Conservation (phyloP, 2,329 filamentous ascomycete genomes). For the Orbilia javanica region DNA sequence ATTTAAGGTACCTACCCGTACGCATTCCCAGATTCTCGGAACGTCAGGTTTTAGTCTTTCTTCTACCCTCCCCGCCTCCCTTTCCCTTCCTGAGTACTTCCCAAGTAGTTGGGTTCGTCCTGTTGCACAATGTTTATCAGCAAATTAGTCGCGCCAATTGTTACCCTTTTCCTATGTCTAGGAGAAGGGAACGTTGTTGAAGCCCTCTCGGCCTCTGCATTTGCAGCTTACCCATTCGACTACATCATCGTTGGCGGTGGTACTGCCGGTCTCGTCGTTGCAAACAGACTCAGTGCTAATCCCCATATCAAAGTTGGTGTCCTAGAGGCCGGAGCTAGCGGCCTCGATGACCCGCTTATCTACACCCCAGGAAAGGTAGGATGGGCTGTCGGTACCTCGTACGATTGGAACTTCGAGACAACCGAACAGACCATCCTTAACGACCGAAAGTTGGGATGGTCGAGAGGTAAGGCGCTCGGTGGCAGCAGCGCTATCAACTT, state of each 20-base stretch:
- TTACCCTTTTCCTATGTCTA: conserved; percentile 40
- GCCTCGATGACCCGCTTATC: conserved; percentile 36
- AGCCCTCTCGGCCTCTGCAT: conserved; percentile 7
- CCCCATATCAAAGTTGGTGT: conserved; percentile 43
- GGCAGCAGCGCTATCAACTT: conserved; percentile 64
- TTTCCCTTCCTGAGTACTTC: conserved; percentile 20
- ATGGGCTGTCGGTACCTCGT: conserved; percentile 31
- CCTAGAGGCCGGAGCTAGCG: conserved; percentile 41
- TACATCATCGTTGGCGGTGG: conserved; percentile 69
- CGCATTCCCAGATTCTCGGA: conserved; percentile 24
- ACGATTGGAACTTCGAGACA: conserved; percentile 49
- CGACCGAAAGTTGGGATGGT: conserved; percentile 21
- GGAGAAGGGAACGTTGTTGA: conserved; percentile 21
- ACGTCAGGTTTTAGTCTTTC: conserved; percentile 17
- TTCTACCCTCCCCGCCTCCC: conserved; percentile 1
- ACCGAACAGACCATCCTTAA: conserved; percentile 18
- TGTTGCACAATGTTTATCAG: conserved; percentile 42
- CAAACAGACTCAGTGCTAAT: conserved; percentile 65
- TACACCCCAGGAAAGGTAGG: conserved; percentile 46
- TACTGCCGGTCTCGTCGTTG: conserved; percentile 68
- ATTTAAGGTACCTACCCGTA: conserved; percentile 35
- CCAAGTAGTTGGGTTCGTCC: conserved; percentile 17
- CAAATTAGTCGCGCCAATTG: conserved; percentile 30
- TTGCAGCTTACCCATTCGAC: conserved; percentile 64
- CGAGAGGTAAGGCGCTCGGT: conserved; percentile 62